Evolutionary conservation across 1,139 yeast species (phyloP), one percentile per base, ranked within the genome.

Genomic region (Yamadazyma friedrichii): DNA sequence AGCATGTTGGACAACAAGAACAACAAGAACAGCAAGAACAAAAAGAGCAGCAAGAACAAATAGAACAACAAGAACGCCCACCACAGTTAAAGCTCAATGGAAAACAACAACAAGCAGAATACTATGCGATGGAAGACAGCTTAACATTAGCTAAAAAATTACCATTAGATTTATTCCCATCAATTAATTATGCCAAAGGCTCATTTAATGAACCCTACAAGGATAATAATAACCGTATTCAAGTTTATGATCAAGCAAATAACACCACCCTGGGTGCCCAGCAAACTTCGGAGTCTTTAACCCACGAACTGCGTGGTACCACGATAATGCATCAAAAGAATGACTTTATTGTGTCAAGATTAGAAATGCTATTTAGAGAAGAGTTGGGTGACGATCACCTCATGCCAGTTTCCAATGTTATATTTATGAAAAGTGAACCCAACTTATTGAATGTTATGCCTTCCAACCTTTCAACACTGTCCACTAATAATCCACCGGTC

Each of bases 341-440:
- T 34, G 41, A 41, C 36, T 34, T 31, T 15, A 24, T 26, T 3
- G 39, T 42, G n/a, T 31, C 31, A 15, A 38, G 36, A 34, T 22
- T 46, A 3, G 45, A 43, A 28, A 17, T 45, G 41, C 30, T 38
- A 29, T 47, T 41, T 11, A 36, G 41, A 24, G 39, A 35, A 25
- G 42, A 47, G 35, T 47, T 47, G 43, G 36, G 38, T 40, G 48
- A 44, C 31, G 44, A 38, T 15, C 41, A 48, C 41, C 43, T 49
- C 45, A 43, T 48, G 15, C 53, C 53, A 49, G 47, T 48, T 33
- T 41, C 49, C 11, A 42, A 45, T 15, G 38, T 36, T n/a, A 26
- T 46, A 45, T 45, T 48, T 43, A 46, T 38, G 27, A 41, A 35
- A 12, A 22, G 35, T 9, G 34, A 38, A 11, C 8, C 13, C 9